Conservation (phyloP, 148 eudicot genomes). For the Arbutus unedo region DNA sequence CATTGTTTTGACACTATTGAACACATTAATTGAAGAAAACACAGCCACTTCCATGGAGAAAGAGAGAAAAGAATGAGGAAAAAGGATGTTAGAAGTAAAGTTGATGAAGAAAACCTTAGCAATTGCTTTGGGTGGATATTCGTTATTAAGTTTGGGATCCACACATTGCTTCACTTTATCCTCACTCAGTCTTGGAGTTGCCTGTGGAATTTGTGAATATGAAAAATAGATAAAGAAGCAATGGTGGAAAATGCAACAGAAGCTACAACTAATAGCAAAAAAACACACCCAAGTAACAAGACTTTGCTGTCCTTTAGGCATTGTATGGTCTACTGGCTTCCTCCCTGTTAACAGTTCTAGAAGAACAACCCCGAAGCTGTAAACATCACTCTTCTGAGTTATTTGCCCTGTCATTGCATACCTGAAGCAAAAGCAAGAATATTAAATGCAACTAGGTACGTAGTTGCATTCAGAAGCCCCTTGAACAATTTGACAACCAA, state of each 20-base stretch:
- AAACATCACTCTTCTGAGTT: conserved; percentile 92
- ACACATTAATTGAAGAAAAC: not conserved
- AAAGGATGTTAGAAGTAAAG: not conserved
- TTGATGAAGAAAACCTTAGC: conserved; percentile 56
- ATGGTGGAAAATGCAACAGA: not conserved
- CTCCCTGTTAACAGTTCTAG: conserved; percentile 92
- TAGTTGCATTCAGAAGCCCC: not conserved
- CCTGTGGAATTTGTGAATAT: conserved; percentile 39
- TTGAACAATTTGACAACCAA: not conserved
- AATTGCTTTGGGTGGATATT: conserved; percentile 80
- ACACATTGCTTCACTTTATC: conserved; percentile 96
- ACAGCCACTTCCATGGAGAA: not conserved
- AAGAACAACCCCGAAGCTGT: conserved; percentile 96
- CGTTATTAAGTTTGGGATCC: conserved; percentile 79
- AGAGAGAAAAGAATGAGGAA: too few relatives aligned
- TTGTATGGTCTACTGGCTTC: conserved; percentile 94
- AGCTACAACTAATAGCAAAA: not conserved
- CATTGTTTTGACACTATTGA: not conserved
- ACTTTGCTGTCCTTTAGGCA: conserved; percentile 96
- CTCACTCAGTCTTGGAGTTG: conserved; percentile 92
- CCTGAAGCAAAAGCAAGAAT: conserved; percentile 32
- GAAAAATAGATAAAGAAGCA: not conserved
- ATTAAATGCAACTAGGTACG: not conserved
- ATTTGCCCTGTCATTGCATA: conserved; percentile 99
- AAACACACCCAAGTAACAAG: conserved; percentile 83